A percentile compares a stretch with the other conserved stretches of the same genome.
These are phyloP conservation scores for Epichloe hybrida DNA, from an alignment of 2,329 filamentous ascomycete species.

Conservation along the genomic window DNA sequence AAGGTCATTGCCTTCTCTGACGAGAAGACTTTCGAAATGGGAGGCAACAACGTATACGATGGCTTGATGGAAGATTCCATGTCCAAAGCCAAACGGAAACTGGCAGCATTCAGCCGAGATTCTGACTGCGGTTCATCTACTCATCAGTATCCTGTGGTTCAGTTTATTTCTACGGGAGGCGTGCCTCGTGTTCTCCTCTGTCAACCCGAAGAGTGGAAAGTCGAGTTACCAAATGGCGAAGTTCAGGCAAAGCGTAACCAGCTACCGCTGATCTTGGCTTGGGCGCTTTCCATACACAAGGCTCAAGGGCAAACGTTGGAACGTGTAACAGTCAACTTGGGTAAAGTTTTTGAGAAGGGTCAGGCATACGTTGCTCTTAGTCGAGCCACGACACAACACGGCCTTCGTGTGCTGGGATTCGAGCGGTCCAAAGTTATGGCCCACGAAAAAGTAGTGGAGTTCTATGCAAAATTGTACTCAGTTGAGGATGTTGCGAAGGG, in stretches of 20 bases:
- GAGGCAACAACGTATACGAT: conserved; percentile 29
- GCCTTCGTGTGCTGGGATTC: conserved; percentile 79
- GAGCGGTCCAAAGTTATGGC: conserved; percentile 89
- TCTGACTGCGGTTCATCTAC: conserved; percentile 31
- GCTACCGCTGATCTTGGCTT: conserved; percentile 81
- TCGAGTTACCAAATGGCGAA: conserved; percentile 90
- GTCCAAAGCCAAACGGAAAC: conserved; percentile 40
- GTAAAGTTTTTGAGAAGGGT: conserved; percentile 88
- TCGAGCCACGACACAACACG: conserved; percentile 76
- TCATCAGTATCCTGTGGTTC: conserved; percentile 66
- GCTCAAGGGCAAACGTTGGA: conserved; percentile 91
- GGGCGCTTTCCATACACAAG: conserved; percentile 96
- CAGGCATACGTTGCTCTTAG: conserved; percentile 95
- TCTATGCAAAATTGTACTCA: conserved; percentile 71
- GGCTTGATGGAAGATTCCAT: conserved; percentile 27
- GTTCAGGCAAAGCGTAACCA: conserved; percentile 77
- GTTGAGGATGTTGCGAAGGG: conserved; percentile 38
- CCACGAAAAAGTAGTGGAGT: conserved; percentile 70
- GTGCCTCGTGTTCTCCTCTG: conserved; percentile 53
- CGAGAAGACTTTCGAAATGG: conserved; percentile 25
- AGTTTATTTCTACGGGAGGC: conserved; percentile 67
- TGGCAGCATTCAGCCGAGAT: conserved; percentile 35
- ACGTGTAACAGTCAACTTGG: conserved; percentile 85
- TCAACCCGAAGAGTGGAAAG: conserved; percentile 85
- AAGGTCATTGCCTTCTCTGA: conserved; percentile 46